phyloP scores from a whole-genome alignment of 2,329 filamentous ascomycete species.

The Stemphylium beticola region DNA sequence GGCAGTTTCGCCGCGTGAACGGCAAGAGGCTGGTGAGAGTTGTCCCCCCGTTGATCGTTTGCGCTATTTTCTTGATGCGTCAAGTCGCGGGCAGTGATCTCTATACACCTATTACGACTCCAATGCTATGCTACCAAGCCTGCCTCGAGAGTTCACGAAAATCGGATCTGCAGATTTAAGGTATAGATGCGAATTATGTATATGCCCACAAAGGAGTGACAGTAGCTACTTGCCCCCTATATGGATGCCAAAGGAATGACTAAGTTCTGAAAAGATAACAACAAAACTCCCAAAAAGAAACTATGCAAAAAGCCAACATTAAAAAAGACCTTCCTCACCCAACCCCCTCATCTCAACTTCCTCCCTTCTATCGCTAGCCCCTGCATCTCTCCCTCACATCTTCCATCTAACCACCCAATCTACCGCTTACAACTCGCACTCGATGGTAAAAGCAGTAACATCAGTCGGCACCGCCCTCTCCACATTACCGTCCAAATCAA shows the following conservation, averaged over 20 bases:
- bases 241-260: conserved; percentile 2
- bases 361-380: background rate
- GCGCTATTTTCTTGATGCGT: too few species aligned
- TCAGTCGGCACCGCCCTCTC: conserved; percentile 7
- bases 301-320: background rate
- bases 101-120: too few species aligned
- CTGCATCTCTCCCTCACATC: too few species aligned
- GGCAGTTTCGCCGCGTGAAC: too few species aligned
- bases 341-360: background rate
- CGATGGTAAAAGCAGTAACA: conserved; percentile 14
- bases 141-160: background rate
- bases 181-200: background rate
- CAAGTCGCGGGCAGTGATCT: too few species aligned
- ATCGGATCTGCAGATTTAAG: too few species aligned
- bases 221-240: conserved; percentile 4
- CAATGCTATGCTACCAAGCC: too few species aligned
- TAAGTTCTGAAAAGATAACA: background rate
- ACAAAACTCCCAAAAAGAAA: background rate
- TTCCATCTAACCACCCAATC: too few species aligned
- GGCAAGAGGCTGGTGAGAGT: too few species aligned
- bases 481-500: conserved; percentile 17
- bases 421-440: conserved; percentile 11
- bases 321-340: background rate
- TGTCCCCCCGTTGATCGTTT: too few species aligned
- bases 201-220: conserved; percentile 2